These are phyloP conservation scores for Batkoa obscura DNA, from an alignment of 371 early-diverging fungal genomes.

Conservation along the genomic window DNA sequence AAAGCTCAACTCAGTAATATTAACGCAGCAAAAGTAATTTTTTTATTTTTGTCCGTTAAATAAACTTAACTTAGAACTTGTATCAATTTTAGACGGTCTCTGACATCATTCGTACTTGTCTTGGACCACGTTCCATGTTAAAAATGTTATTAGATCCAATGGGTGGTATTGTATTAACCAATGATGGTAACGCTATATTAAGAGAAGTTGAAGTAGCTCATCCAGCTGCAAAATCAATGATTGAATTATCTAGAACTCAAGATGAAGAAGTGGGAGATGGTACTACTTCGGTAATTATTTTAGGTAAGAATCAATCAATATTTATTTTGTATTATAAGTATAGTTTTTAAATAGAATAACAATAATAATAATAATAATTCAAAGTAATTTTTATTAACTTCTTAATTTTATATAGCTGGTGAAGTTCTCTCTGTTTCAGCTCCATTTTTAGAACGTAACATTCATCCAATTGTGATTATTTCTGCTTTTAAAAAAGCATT, in stretches of 20 bases:
- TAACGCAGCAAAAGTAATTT: constrained; percentile 88
- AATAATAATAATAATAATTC: too few relatives aligned
- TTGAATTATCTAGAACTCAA: constrained; percentile 98
- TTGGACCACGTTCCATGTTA: constrained; percentile 98
- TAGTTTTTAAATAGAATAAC: too few relatives aligned
- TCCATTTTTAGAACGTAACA: constrained; percentile 86
- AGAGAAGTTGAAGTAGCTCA: constrained; percentile 99
- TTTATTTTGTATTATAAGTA: too few relatives aligned
- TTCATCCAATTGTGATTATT: constrained; percentile 98
- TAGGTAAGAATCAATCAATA: too few relatives aligned
- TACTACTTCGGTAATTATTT: constrained; percentile 97
- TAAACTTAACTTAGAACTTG: too few relatives aligned
- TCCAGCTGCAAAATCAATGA: constrained; percentile 99
- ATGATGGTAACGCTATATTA: constrained; percentile 99
- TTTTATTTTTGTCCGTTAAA: too few relatives aligned
- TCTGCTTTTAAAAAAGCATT: constrained; percentile 81
- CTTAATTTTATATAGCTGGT: constrained; percentile 44
- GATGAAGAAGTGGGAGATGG: constrained; percentile 99
- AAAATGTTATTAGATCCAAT: constrained; percentile 99
- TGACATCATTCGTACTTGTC: constrained; percentile 96
- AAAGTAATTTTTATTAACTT: neutral
- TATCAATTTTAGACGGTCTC: constrained; percentile 97
- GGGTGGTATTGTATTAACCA: constrained; percentile 98
- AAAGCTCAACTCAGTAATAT: constrained; percentile 96
- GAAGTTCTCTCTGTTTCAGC: constrained; percentile 84